phyloP scores from a whole-genome alignment of 2,329 filamentous ascomycete genomes.

The Myriosclerotinia curreyana region DNA sequence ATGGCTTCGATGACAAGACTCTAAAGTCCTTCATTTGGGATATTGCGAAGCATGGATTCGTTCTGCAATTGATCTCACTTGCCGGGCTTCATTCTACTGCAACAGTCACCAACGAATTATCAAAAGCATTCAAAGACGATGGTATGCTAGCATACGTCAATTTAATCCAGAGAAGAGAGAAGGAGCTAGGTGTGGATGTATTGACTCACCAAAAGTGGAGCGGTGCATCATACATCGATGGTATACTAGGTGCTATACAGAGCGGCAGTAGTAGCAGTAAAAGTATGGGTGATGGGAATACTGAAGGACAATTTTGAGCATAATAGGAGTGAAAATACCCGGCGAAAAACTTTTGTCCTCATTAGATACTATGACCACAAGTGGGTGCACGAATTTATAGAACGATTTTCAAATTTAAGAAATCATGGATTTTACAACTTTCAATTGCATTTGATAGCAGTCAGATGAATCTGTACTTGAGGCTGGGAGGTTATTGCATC shows the following conservation, averaged over 20 bases:
- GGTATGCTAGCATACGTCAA: constrained; percentile 99
- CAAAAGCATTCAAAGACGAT: constrained; percentile 77
- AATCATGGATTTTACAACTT: too few species aligned
- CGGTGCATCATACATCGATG: constrained; percentile 74
- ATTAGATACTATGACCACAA: too few species aligned
- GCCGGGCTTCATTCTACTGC: constrained; percentile 66
- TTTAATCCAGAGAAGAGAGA: constrained; percentile 82
- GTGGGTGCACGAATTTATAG: too few species aligned
- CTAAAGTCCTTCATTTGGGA: constrained; percentile 96
- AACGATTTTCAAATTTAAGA: too few species aligned
- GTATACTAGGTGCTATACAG: constrained; percentile 84
- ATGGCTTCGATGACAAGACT: constrained; percentile 80
- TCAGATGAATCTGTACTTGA: too few species aligned
- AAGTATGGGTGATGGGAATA: constrained; percentile 95
- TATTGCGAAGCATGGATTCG: constrained; percentile 81
- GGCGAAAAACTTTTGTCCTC: too few species aligned
- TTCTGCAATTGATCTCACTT: constrained; percentile 64
- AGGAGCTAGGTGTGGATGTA: constrained; percentile 59
- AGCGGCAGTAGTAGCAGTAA: constrained; percentile 84
- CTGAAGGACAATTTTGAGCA: constrained; percentile 63
- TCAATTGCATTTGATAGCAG: too few species aligned
- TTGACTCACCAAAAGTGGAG: constrained; percentile 50
- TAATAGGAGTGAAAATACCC: background rate
- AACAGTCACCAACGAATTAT: constrained; percentile 68
- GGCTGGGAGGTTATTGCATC: too few species aligned